A percentile compares a stretch with the other conserved stretches of the same genome.
Conservation (phyloP, 495 filamentous ascomycete genomes). For the Lophiotrema nucula region DNA sequence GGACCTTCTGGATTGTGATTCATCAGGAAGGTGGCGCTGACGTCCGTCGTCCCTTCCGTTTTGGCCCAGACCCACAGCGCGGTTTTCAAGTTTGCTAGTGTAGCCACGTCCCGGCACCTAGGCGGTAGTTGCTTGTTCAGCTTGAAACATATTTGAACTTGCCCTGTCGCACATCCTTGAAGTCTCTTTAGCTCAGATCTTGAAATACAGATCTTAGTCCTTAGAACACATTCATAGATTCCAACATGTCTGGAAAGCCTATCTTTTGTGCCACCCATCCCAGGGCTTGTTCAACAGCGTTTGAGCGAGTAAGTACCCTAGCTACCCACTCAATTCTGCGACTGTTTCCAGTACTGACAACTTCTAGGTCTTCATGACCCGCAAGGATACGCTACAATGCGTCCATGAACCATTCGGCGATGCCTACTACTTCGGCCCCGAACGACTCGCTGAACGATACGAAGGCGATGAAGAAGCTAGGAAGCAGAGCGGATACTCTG, state of each 20-base stretch:
- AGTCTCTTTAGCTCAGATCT: slow-evolving; percentile 7
- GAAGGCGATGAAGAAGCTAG: slow-evolving; percentile 69
- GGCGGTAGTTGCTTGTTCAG: slow-evolving; percentile 10
- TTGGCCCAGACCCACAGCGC: background rate
- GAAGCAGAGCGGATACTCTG: slow-evolving; percentile 68
- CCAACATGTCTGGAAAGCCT: slow-evolving; percentile 68
- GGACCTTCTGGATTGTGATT: background rate
- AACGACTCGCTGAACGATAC: slow-evolving; percentile 75
- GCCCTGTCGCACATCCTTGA: background rate
- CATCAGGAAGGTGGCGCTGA: background rate
- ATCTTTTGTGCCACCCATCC: slow-evolving; percentile 94
- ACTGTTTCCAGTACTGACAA: slow-evolving; percentile 5
- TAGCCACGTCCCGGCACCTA: background rate
- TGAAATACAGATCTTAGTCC: slow-evolving; percentile 26
- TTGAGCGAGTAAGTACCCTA: slow-evolving; percentile 70
- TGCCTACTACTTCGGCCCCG: slow-evolving; percentile 91
- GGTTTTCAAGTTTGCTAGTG: slow-evolving; percentile 14
- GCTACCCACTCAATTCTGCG: background rate
- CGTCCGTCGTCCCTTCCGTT: background rate
- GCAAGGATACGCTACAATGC: slow-evolving; percentile 71
- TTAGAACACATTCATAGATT: background rate
- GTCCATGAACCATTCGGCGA: slow-evolving; percentile 96
- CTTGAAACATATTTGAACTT: slow-evolving; percentile 14
- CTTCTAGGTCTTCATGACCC: slow-evolving; percentile 90
- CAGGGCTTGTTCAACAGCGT: slow-evolving; percentile 89